phyloP scores from a whole-genome alignment of 2,329 filamentous ascomycete genomes.

The Cladobotryum mycophilum region DNA sequence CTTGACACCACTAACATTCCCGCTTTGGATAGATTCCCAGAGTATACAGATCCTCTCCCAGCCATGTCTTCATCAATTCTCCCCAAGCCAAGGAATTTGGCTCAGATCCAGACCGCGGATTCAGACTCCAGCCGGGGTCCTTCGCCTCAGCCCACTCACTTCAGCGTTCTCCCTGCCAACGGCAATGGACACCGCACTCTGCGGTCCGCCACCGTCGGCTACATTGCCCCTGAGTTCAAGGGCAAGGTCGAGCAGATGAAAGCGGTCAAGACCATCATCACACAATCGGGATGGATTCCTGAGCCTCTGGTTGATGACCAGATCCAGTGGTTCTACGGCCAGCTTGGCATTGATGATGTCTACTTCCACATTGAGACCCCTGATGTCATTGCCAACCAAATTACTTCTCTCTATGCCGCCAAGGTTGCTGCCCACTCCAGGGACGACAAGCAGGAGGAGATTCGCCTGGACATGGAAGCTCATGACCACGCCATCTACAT shows the following conservation, averaged over 20 bases:
- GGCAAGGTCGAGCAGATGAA: conserved; percentile 91
- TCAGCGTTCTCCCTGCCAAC: conserved; percentile 56
- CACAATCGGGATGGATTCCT: conserved; percentile 80
- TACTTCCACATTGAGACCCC: conserved; percentile 91
- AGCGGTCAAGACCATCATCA: conserved; percentile 76
- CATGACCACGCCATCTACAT: conserved; percentile 96
- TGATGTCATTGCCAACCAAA: conserved; percentile 83
- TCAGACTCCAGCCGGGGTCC: conserved; percentile 54
- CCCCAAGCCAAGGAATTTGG: conserved; percentile 36
- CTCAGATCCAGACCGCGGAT: conserved; percentile 35
- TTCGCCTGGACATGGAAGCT: conserved; percentile 92
- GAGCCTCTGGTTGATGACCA: conserved; percentile 75
- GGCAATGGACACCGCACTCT: conserved; percentile 66
- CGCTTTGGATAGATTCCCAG: conserved; percentile 36
- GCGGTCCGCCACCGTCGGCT: conserved; percentile 85
- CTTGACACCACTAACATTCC: conserved; percentile 30
- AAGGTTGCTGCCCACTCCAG: conserved; percentile 92
- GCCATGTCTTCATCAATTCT: conserved; percentile 24
- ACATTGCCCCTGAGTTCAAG: conserved; percentile 88
- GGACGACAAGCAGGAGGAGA: conserved; percentile 90
- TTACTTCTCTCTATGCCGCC: conserved; percentile 93
- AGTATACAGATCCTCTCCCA: conserved; percentile 35
- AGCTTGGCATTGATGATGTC: conserved; percentile 95
- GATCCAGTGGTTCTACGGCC: conserved; percentile 94
- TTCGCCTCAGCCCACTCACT: conserved; percentile 82